Evolutionary conservation across 1,139 yeast species (phyloP), one percentile per base, ranked within the genome.

Genomic region (Hemisphaericaspora xylanilytica): DNA sequence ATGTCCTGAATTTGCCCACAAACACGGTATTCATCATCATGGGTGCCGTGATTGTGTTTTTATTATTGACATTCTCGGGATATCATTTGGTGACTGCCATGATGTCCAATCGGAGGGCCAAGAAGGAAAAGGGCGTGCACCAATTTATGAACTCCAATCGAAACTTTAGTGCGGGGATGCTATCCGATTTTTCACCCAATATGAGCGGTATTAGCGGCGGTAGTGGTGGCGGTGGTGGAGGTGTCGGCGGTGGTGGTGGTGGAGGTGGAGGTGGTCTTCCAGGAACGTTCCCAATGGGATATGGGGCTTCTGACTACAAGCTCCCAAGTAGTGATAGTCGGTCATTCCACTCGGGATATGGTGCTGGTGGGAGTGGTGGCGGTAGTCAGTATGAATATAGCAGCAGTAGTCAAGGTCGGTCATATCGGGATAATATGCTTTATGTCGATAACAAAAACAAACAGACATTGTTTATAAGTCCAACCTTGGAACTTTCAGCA

Each of bases 21-120:
- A 67, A 68, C 26, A 53, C 74, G 14, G 67, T 73, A n/a, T 73
- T 74, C 49, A 67, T 73, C 15, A 56, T 70, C 1, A 58, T 70
- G 9, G 79, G 77, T 1, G 61, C 60, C 0, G 52, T 70, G 8
- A 40, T 72, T 3, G 59, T 60, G 3, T 50, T 61, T 5, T 21
- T 61, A 2, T 42, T 69, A 4, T 32, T 58, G 9, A 43, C 53
- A 6, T 34, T 63, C 3, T 38, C 58, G 2, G 18, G 48, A 5
- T 58, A 56, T 39, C 53, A 66, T 36, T 34, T 65, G 5, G 47
- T 55, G 14, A 45, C 53, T 8, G 59, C 56, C 49, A 16, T 62
- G 22, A 42, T 52, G 9, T 58, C 60, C 26, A 47, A 51, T 29
- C 46, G 51, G 20, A 57, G 55, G 27, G 75, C 78, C 33, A 61